Conservation (phyloP, 2,329 filamentous ascomycete species). For the Ophiostoma piceae region DNA sequence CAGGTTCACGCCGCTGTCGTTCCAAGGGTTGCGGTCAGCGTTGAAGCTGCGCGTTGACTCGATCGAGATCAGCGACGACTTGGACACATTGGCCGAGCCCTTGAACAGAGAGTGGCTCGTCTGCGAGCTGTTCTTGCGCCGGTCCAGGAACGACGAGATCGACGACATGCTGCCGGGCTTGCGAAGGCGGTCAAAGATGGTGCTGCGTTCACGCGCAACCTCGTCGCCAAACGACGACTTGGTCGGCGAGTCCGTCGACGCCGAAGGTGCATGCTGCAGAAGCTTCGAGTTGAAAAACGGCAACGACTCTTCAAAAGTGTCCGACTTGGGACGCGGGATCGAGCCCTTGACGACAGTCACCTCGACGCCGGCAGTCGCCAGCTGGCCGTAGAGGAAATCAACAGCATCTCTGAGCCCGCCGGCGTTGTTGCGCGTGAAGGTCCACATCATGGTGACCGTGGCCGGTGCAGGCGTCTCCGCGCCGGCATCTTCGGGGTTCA, state of each 20-base stretch:
- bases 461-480: constrained; percentile 41
- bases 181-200: constrained; percentile 85
- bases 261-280: constrained; percentile 81
- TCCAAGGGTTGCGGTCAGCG: constrained; percentile 95
- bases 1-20: constrained; percentile 93
- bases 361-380: constrained; percentile 87
- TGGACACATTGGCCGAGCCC: constrained; percentile 83
- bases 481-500: constrained; percentile 45
- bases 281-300: constrained; percentile 97
- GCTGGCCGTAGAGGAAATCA: constrained; percentile 81
- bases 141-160: constrained; percentile 90
- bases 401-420: constrained; percentile 93
- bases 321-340: constrained; percentile 97
- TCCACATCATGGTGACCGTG: constrained; percentile 63
- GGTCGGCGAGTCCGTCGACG: constrained; percentile 81
- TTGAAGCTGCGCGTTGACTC: constrained; percentile 88
- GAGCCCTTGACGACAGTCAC: constrained; percentile 80
- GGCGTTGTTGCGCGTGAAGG: constrained; percentile 94
- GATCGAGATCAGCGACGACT: constrained; percentile 91
- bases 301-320: constrained; percentile 95
- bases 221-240: constrained; percentile 79
- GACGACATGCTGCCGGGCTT: constrained; percentile 94
- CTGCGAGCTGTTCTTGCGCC: constrained; percentile 88
- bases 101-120: constrained; percentile 85
- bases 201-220: constrained; percentile 69